Percentiles rank a stretch among this genome's conserved stretches.
Evolutionary conservation across 1,284 basidiomycete species (phyloP).

Genomic region (Ustilago loliicola): DNA sequence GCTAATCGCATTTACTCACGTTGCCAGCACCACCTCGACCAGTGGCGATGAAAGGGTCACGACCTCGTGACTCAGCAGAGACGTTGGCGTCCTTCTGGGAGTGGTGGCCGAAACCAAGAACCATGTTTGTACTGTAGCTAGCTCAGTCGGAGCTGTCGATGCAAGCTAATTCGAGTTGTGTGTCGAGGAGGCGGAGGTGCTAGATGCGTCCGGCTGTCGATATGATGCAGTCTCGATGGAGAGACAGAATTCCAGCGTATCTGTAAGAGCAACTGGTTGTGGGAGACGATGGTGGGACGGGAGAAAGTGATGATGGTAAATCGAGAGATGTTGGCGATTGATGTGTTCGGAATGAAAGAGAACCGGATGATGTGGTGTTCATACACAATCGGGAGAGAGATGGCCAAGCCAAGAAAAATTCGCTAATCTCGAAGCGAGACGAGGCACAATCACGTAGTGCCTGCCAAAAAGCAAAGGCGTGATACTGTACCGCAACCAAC

Average conservation of each 20-base stretch:
- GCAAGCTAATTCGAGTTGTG: neutral
- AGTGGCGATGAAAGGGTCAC: constrained; percentile 59
- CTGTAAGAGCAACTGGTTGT: neutral
- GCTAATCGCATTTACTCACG: constrained; percentile 43
- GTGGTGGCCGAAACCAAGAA: constrained; percentile 54
- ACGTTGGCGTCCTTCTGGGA: constrained; percentile 41
- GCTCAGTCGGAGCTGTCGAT: neutral
- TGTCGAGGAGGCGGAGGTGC: constrained; percentile 9
- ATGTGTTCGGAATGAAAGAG: constrained; percentile 2
- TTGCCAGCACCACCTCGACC: constrained; percentile 66
- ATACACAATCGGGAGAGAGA: constrained; percentile 3
- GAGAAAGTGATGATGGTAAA: neutral
- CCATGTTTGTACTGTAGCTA: constrained; percentile 28
- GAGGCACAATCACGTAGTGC: constrained; percentile 8
- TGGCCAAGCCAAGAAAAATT: constrained; percentile 17
- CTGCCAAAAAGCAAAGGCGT: constrained; percentile 4
- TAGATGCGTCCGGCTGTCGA: constrained; percentile 5
- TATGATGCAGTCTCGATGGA: neutral
- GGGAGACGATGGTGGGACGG: neutral
- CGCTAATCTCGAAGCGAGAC: constrained; percentile 1
- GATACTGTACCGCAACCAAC: neutral
- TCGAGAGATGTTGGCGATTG: constrained; percentile 1
- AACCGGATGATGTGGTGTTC: neutral
- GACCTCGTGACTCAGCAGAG: constrained; percentile 53
- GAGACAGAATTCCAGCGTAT: neutral